phyloP scores from a whole-genome alignment of 208 protist species.

The Trypanosoma lewisi region DNA sequence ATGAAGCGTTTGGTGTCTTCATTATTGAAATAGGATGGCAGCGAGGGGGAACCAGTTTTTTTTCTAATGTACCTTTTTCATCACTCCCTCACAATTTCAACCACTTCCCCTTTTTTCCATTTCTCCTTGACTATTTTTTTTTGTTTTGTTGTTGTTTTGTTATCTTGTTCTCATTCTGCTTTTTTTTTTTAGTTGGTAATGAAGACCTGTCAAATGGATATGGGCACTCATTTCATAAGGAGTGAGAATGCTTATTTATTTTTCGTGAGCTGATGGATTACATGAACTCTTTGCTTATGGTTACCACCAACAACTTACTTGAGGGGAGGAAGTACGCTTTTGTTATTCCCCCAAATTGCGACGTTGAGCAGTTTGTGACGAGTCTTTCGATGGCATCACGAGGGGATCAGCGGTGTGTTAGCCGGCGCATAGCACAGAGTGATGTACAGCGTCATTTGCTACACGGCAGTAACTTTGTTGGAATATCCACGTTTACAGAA shows the following conservation, averaged over 20 bases:
- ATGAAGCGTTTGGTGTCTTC: no score
- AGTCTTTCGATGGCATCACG: neutral
- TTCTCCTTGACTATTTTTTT: no score
- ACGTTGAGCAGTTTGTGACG: slow-evolving; percentile 6
- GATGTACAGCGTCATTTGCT: slow-evolving; percentile 15
- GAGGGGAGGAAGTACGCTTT: slow-evolving; percentile 1
- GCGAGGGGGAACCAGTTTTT: no score
- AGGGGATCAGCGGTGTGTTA: slow-evolving; percentile 2
- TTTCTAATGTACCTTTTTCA: no score
- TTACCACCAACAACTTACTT: neutral
- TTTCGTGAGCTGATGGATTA: slow-evolving; percentile 7
- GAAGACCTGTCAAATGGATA: slow-evolving; percentile 7
- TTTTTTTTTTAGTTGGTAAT: slow-evolving; percentile 8
- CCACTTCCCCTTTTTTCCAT: neutral
- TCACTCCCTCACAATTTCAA: no score
- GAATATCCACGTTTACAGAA: slow-evolving; percentile 3
- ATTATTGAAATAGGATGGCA: no score
- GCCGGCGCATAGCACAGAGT: slow-evolving; percentile 3
- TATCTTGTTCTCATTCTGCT: neutral
- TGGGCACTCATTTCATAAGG: neutral
- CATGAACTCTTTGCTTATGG: slow-evolving; percentile 13
- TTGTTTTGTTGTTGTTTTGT: neutral
- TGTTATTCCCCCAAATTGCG: slow-evolving; percentile 12
- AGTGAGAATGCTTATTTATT: slow-evolving; percentile 3
- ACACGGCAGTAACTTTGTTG: slow-evolving; percentile 1